Evolutionary conservation across 331 rosid genomes (phyloP), one percentile per base, ranked within the genome.

Genomic region (Dryas integrifolia): DNA sequence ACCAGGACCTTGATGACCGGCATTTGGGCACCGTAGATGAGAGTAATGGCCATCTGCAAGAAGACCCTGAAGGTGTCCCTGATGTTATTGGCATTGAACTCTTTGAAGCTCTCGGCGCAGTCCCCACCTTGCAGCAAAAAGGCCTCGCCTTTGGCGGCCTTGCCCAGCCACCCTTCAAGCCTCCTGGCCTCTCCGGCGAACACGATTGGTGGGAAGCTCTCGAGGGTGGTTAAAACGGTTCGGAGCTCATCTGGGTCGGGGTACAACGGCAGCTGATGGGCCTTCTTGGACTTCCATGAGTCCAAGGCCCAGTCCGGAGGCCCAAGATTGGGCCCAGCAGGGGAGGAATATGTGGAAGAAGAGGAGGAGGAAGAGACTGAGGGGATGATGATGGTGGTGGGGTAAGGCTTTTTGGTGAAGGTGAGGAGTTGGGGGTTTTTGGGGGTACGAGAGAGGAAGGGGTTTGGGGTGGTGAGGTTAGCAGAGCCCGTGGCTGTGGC

Each of bases 51-150:
- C 84, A 83, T 83, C 73, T 83, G 84, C 62, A 83, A 62, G 77
- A 83, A 76, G 56, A 79, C 84, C 53, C 86, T 70, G 64, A 83
- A 83, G 0, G 84, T 76, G 55, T 83, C 87, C 72, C 87, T 76
- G 41, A 83, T 79, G 46, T 83, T 83, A 30, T 68, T 76, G 59
- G 63, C 87, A 69, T 73, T 76, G 56, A 83, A 83, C 79, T 83
- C 86, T 79, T 83, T 79, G 79, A 82, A 82, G 65, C 83, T 82
- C 83, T 82, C 86, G 38, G 86, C 84, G 39, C 79, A 82, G 52
- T 79, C 86, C 41, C 84, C 86, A 1, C 86, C 86, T 21, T 83
- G 86, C 44, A 83, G 82, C 59, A 83, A 30, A 65, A 83, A 83
- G 0, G 84, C 86, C 73, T 83, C 80, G 3, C 86, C 86, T 47